Evolutionary conservation across 371 early-diverging fungal species (phyloP).

Genomic region (Mucor sp.): DNA sequence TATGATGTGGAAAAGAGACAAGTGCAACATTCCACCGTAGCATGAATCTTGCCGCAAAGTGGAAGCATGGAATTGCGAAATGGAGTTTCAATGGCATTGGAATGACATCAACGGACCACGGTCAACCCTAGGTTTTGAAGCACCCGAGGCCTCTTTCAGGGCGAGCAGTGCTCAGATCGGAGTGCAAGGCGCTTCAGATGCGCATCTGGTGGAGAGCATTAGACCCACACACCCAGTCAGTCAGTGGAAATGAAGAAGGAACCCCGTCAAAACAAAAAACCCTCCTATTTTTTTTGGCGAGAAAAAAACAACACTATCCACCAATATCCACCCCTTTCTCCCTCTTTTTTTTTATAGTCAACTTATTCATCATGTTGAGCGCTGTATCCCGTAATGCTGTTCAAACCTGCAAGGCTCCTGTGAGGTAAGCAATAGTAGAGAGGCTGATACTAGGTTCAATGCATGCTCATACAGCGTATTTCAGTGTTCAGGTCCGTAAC

Average conservation of each 20-base stretch:
- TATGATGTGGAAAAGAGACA: background rate
- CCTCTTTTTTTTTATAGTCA: background rate
- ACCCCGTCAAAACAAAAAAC: conserved; percentile 3
- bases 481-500: conserved; percentile 76
- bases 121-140: background rate
- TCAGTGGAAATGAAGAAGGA: background rate
- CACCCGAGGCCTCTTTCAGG: background rate
- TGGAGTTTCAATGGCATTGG: conserved; percentile 4
- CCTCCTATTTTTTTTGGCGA: background rate
- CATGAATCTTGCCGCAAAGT: conserved; percentile 3
- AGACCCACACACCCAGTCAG: background rate
- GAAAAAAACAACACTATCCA: background rate
- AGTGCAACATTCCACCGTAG: background rate
- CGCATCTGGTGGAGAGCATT: background rate
- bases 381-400: conserved; percentile 13
- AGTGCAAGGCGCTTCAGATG: background rate
- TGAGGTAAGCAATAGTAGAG: conserved; percentile 1
- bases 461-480: background rate
- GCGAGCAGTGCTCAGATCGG: background rate
- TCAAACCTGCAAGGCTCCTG: conserved; percentile 9
- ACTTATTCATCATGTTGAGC: conserved; percentile 9
- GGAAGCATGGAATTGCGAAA: background rate
- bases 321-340: background rate
- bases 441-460: background rate
- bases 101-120: conserved; percentile 3